Evolutionary conservation across 352 stramenopile species (phyloP).

Genomic region (Pythium aquatile): DNA sequence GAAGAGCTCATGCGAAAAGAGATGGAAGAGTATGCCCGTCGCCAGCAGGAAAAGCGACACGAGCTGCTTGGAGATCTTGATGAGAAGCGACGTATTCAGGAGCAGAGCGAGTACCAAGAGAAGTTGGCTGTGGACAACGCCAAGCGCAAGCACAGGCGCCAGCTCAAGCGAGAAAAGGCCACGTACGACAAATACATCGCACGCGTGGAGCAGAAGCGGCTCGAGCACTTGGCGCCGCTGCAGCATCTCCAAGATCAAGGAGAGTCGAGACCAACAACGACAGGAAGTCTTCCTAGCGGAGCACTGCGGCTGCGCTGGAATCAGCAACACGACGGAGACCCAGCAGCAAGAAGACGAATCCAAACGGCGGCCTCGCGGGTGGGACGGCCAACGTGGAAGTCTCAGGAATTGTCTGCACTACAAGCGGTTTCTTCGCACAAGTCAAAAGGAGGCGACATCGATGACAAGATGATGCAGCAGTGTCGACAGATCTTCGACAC

Average conservation of each 20-base stretch:
- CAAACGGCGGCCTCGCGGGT: slow-evolving; percentile 12
- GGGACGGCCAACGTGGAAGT: slow-evolving; percentile 23
- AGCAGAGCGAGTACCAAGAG: slow-evolving; percentile 48
- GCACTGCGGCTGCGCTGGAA: slow-evolving; percentile 4
- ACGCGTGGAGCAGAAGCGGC: slow-evolving; percentile 31
- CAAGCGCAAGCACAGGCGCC: slow-evolving; percentile 42
- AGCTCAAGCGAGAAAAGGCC: slow-evolving; percentile 33
- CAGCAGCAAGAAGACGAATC: background rate
- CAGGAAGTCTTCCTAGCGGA: background rate
- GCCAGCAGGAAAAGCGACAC: slow-evolving; percentile 30
- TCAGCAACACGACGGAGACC: background rate
- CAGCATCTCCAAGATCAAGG: background rate
- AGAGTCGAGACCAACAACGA: background rate
- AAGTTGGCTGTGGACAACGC: slow-evolving; percentile 40
- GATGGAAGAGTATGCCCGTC: slow-evolving; percentile 26
- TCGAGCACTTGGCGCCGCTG: slow-evolving; percentile 10
- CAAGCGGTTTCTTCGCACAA: slow-evolving; percentile 14
- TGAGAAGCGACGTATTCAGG: slow-evolving; percentile 41
- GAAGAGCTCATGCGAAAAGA: slow-evolving; percentile 13
- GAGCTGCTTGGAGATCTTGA: slow-evolving; percentile 35
- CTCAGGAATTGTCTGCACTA: slow-evolving; percentile 21
- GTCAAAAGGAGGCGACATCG: slow-evolving; percentile 8
- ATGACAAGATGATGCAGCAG: slow-evolving; percentile 25
- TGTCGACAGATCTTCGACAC: slow-evolving; percentile 24
- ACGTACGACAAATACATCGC: slow-evolving; percentile 33